Base-by-base conservation (phyloP, 192 early-diverging fungal species). In the Gonapodya prolifera region DNA sequence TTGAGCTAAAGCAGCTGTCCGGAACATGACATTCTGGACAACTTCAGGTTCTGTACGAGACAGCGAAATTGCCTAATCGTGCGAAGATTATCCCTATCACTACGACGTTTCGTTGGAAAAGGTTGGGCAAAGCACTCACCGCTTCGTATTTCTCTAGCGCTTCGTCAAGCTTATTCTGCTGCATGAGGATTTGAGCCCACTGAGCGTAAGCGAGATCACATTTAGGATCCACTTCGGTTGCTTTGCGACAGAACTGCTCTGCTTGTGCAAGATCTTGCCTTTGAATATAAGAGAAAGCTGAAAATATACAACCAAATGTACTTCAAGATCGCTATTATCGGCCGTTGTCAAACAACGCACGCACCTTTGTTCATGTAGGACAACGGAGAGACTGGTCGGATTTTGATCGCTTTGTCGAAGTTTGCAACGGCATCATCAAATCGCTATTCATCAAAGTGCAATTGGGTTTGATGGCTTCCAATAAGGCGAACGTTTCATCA, bases 311-410 rank as follows among this genome's bases (percentile, higher is more conserved):
- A 32, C 8, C 76, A 70, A 30, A 34, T 16, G 30, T 2, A 76
- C 1, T 32, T 23, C 35, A 28, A 34, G 76, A 0, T 17, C 17
- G 31, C 73, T 78, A 13, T 76, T 76, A 77, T 23, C 35, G n/a
- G 17, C 34, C 33, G 16, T 35, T 77, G 30, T 17, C 34, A 1
- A 28, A 30, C 33, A 23, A 33, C 30, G 1, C 75, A 76, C 16
- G 18, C 86, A 23, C 94, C 92, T 84, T 98, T 96, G 87, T 99
- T 99, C 82, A 99, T 97, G 77, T 95, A 96, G n/a, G 96, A 94
- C 74, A 98, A 86, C n/a, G 97, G 94, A 80, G 93, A 94, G 70
- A 84, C 84, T 1, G 86, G 83, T 80, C 93, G 91, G 78, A 98
- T 83, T 75, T 90, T 86, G 61, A 95, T 88, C 0, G 96, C 94